Conservation (phyloP, 1,284 basidiomycete species). For the Salmacisia buchloeana region DNA sequence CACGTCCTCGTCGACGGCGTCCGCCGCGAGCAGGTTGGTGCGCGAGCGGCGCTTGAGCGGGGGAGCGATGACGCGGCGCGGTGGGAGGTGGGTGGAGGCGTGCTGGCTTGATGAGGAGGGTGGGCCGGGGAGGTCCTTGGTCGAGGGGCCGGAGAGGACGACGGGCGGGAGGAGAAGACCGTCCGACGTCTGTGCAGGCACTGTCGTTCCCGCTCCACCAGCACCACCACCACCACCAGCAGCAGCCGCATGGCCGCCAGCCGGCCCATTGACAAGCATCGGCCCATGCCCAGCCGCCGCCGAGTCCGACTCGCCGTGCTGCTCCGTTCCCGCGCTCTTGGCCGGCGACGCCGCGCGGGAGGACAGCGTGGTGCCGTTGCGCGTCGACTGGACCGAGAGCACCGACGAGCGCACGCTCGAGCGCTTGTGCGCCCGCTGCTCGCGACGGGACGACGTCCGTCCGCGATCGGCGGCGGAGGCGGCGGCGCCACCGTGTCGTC, state of each 20-base stretch:
- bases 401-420: background rate
- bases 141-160: background rate
- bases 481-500: background rate
- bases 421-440: background rate
- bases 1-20: background rate
- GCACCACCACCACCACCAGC: no score
- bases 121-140: background rate
- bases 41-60: background rate
- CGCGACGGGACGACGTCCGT: background rate
- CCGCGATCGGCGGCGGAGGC: background rate
- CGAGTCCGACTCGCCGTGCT: background rate
- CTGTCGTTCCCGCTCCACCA: no score
- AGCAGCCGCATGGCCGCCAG: no score
- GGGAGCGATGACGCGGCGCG: background rate
- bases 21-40: background rate
- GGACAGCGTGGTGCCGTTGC: background rate
- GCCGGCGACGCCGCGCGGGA: background rate
- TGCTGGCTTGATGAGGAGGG: no score
- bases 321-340: background rate
- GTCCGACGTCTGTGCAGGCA: background rate
- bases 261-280: no score
- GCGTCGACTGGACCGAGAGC: background rate
- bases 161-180: background rate
- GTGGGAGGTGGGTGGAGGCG: background rate
- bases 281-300: conserved; percentile 4